Evolutionary conservation across 495 filamentous ascomycete genomes (phyloP).

Genomic region (Podospora pseudocomata): DNA sequence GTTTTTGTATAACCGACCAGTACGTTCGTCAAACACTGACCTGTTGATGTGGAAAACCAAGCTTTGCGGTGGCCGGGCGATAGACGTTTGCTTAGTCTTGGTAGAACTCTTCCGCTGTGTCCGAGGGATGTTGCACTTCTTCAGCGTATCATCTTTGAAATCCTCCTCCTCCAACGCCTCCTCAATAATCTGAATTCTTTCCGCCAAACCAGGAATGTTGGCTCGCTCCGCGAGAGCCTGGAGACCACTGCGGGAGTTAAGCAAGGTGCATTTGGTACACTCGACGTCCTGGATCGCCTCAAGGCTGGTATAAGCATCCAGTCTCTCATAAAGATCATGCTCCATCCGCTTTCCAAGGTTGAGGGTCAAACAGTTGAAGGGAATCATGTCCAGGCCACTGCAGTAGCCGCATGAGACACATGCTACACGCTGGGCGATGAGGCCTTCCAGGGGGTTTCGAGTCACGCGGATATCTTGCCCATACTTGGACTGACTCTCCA

Average conservation of each 20-base stretch:
- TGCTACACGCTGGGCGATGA: slow-evolving; percentile 84
- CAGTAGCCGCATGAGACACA: slow-evolving; percentile 84
- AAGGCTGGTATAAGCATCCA: slow-evolving; percentile 79
- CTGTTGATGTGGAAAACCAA: slow-evolving; percentile 87
- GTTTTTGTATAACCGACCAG: slow-evolving; percentile 77
- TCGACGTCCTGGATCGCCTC: slow-evolving; percentile 85
- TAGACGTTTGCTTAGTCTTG: slow-evolving; percentile 84
- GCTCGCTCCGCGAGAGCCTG: slow-evolving; percentile 35
- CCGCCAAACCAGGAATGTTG: slow-evolving; percentile 31
- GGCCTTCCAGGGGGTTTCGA: slow-evolving; percentile 72
- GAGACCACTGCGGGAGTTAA: slow-evolving; percentile 42
- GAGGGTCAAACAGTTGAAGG: slow-evolving; percentile 92
- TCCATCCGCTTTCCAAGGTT: slow-evolving; percentile 57
- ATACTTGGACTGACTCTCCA: slow-evolving; percentile 25
- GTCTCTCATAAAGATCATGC: slow-evolving; percentile 68
- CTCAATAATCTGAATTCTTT: slow-evolving; percentile 58
- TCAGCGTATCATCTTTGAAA: slow-evolving; percentile 71
- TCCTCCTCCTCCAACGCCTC: slow-evolving; percentile 72
- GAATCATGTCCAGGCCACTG: slow-evolving; percentile 79
- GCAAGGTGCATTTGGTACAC: slow-evolving; percentile 84
- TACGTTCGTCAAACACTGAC: slow-evolving; percentile 81
- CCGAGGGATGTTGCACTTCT: slow-evolving; percentile 67
- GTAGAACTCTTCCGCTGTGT: slow-evolving; percentile 65
- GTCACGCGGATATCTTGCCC: slow-evolving; percentile 22
- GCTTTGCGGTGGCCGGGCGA: slow-evolving; percentile 74